Evolutionary conservation across 352 stramenopile genomes (phyloP).

Genomic region (Phytophthora meadii): DNA sequence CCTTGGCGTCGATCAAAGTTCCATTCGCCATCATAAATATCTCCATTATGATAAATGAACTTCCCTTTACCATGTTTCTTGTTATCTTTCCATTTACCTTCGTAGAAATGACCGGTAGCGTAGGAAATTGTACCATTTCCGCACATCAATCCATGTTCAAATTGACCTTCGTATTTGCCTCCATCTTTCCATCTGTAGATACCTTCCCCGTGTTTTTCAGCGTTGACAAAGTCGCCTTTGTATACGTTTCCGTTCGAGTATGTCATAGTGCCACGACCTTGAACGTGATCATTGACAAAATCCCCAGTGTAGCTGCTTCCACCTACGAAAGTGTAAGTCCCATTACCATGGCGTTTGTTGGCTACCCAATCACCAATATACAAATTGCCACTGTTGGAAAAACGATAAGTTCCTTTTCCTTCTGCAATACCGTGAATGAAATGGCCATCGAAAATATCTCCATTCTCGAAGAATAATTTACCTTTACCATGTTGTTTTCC

Average conservation of each 20-base stretch:
- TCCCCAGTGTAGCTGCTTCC: slow-evolving; percentile 67
- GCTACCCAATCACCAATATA: slow-evolving; percentile 72
- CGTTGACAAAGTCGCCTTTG: slow-evolving; percentile 67
- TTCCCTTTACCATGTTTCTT: slow-evolving; percentile 81
- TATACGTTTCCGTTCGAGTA: slow-evolving; percentile 90
- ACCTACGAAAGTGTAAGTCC: slow-evolving; percentile 65
- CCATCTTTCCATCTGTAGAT: slow-evolving; percentile 81
- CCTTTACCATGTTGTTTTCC: slow-evolving; percentile 69
- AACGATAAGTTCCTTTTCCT: slow-evolving; percentile 75
- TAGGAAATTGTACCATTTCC: slow-evolving; percentile 67
- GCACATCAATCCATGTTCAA: slow-evolving; percentile 69
- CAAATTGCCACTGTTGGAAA: slow-evolving; percentile 65
- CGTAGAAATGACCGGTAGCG: slow-evolving; percentile 70
- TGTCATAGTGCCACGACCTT: slow-evolving; percentile 80
- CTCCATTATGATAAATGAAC: slow-evolving; percentile 85
- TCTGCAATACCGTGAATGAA: slow-evolving; percentile 61
- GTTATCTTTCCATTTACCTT: slow-evolving; percentile 69
- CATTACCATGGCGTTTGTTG: slow-evolving; percentile 80
- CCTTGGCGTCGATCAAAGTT: slow-evolving; percentile 62
- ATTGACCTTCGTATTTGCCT: slow-evolving; percentile 79
- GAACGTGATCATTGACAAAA: slow-evolving; percentile 66
- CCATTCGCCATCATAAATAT: slow-evolving; percentile 85
- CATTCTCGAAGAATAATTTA: slow-evolving; percentile 78
- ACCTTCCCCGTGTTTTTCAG: slow-evolving; percentile 67
- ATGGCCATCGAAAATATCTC: slow-evolving; percentile 77